Evolutionary conservation across 1,284 basidiomycete species (phyloP).

Genomic region (Ganoderma lingzhi): DNA sequence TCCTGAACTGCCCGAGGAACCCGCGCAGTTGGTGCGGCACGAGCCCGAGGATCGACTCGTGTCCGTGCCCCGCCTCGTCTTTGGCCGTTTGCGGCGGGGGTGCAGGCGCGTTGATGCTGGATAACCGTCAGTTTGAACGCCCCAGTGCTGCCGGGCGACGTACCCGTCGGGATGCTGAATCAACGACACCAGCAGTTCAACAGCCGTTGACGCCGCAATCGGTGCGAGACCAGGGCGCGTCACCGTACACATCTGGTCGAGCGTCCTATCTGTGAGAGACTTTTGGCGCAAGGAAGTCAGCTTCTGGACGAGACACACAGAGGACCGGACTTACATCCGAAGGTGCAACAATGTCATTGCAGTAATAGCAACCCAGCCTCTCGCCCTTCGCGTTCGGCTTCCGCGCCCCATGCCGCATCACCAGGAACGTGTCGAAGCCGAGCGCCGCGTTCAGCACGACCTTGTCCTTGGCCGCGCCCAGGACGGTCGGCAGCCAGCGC

Average conservation of each 20-base stretch:
- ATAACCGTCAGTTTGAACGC: neutral
- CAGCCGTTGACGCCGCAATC: slow-evolving; percentile 91
- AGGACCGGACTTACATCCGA: slow-evolving; percentile 73
- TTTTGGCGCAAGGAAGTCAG: slow-evolving; percentile 51
- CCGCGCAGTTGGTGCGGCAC: slow-evolving; percentile 97
- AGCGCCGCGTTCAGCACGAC: slow-evolving; percentile 95
- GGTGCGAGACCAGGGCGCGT: slow-evolving; percentile 96
- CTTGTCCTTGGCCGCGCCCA: slow-evolving; percentile 88
- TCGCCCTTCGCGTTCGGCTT: slow-evolving; percentile 46
- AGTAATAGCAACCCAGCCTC: slow-evolving; percentile 93
- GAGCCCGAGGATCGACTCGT: slow-evolving; percentile 75
- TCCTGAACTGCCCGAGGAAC: slow-evolving; percentile 87
- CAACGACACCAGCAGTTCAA: slow-evolving; percentile 91
- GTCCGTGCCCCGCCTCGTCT: slow-evolving; percentile 42
- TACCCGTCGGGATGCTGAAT: slow-evolving; percentile 92
- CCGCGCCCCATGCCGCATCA: slow-evolving; percentile 94
- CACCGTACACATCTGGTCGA: slow-evolving; percentile 99
- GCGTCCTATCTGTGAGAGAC: slow-evolving; percentile 93
- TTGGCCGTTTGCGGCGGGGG: slow-evolving; percentile 56
- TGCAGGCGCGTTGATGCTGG: slow-evolving; percentile 72
- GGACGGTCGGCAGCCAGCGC: slow-evolving; percentile 93
- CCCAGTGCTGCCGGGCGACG: slow-evolving; percentile 31
- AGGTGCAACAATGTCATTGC: slow-evolving; percentile 98
- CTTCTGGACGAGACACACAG: too few relatives aligned
- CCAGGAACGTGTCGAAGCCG: slow-evolving; percentile 96